Conservation (phyloP, 192 early-diverging fungal species). For the Obelidium mucronatum region DNA sequence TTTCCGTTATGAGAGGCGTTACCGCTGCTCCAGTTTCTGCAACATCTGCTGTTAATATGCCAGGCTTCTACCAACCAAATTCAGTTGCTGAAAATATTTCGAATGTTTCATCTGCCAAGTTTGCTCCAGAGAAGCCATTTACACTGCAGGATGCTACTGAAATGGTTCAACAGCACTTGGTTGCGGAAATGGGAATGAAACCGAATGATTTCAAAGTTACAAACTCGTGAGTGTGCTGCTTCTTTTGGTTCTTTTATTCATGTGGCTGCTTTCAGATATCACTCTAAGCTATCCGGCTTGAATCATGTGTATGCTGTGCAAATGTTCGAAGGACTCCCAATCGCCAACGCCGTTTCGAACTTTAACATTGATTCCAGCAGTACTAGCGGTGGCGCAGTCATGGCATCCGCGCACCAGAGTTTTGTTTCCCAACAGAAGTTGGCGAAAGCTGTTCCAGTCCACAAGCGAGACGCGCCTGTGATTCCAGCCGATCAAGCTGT, state of each 20-base stretch:
- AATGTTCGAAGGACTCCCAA: slow-evolving; percentile 62
- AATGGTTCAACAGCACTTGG: neutral
- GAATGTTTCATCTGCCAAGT: no score
- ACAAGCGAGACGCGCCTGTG: neutral
- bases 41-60: neutral
- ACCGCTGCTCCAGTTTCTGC: neutral
- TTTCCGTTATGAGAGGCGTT: neutral
- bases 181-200: neutral
- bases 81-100: neutral
- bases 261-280: neutral
- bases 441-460: neutral
- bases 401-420: slow-evolving; percentile 3
- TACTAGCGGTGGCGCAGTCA: slow-evolving; percentile 45
- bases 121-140: neutral
- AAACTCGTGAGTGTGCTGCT: slow-evolving; percentile 4
- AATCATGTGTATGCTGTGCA: slow-evolving; percentile 75
- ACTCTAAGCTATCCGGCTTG: neutral
- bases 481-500: slow-evolving; percentile 15
- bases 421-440: neutral
- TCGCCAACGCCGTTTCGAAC: slow-evolving; percentile 80
- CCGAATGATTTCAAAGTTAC: neutral
- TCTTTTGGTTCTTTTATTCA: neutral
- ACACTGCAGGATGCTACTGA: neutral
- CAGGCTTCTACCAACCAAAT: slow-evolving; percentile 4
- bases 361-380: slow-evolving; percentile 81